Evolutionary conservation across 306 rosid species (phyloP).

Genomic region (Quercus berberidifolia): DNA sequence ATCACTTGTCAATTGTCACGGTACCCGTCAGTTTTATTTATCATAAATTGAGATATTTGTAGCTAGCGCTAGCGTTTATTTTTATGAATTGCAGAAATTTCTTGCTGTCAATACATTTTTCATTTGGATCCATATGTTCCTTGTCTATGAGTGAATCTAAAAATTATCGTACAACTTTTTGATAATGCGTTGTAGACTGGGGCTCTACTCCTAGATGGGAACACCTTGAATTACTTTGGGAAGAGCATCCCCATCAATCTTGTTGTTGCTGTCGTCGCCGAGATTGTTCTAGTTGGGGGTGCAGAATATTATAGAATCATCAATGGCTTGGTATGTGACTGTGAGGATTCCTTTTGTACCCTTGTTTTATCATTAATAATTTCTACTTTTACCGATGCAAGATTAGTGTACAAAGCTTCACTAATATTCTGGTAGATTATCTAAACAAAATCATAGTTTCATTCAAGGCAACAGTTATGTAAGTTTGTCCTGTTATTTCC

Average conservation of each 20-base stretch:
- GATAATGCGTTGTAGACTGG: slow-evolving; percentile 67
- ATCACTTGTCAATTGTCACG: no score
- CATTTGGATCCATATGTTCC: not conserved
- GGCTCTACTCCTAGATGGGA: slow-evolving; percentile 97
- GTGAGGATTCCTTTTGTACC: not conserved
- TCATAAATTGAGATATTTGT: no score
- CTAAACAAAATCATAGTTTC: not conserved
- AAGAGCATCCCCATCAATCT: slow-evolving; percentile 94
- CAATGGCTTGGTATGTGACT: slow-evolving; percentile 74
- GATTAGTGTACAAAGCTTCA: not conserved
- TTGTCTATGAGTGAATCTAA: slow-evolving; percentile 1
- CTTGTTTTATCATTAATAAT: not conserved
- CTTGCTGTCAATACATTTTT: no score
- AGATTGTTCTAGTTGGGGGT: slow-evolving; percentile 88
- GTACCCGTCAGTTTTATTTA: no score
- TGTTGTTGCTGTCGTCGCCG: slow-evolving; percentile 69
- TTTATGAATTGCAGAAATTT: no score
- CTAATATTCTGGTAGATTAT: not conserved
- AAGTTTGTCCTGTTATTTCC: slow-evolving; percentile 2
- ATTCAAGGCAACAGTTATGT: not conserved
- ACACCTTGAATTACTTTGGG: slow-evolving; percentile 94
- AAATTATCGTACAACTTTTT: slow-evolving; percentile 1
- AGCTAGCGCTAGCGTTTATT: no score
- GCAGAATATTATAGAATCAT: slow-evolving; percentile 93
- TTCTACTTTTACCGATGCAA: not conserved